Percentiles rank a stretch among this genome's conserved stretches.
Evolutionary conservation across 495 filamentous ascomycete species (phyloP).

Genomic region (Trichoderma erinaceum): DNA sequence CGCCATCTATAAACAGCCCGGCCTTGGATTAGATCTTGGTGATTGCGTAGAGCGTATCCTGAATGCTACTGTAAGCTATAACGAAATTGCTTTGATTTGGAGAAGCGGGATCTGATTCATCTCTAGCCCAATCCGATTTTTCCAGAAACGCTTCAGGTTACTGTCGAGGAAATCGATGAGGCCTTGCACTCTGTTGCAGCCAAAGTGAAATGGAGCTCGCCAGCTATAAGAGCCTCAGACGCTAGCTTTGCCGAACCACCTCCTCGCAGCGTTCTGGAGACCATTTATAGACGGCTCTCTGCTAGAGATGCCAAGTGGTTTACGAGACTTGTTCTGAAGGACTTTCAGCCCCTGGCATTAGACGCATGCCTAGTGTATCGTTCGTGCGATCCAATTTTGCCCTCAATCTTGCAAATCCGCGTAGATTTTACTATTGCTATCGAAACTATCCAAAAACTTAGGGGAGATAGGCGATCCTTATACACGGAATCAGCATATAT

Average conservation of each 20-base stretch:
- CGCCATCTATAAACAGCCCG: constrained; percentile 51
- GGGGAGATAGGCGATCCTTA: not conserved
- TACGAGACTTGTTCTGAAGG: constrained; percentile 73
- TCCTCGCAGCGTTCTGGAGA: constrained; percentile 42
- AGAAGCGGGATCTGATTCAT: constrained; percentile 15
- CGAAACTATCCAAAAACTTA: constrained; percentile 22
- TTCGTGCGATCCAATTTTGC: constrained; percentile 52
- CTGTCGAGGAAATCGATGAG: constrained; percentile 68
- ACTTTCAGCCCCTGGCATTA: constrained; percentile 56
- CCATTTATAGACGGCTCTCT: constrained; percentile 54
- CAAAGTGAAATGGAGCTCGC: constrained; percentile 61
- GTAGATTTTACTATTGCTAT: constrained; percentile 40
- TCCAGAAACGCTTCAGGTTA: constrained; percentile 41
- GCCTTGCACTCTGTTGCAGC: constrained; percentile 58
- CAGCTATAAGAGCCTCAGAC: constrained; percentile 40
- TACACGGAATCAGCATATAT: not conserved
- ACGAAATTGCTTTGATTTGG: constrained; percentile 13
- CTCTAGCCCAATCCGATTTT: constrained; percentile 33
- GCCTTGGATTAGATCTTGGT: constrained; percentile 56
- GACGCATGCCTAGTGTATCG: constrained; percentile 38
- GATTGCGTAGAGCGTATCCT: constrained; percentile 63
- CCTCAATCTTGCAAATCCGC: constrained; percentile 60
- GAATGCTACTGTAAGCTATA: constrained; percentile 50
- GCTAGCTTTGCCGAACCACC: not conserved
- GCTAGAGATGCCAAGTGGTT: constrained; percentile 84